Conservation (phyloP, 495 filamentous ascomycete species). For the Hyaloscypha hepaticicola region DNA sequence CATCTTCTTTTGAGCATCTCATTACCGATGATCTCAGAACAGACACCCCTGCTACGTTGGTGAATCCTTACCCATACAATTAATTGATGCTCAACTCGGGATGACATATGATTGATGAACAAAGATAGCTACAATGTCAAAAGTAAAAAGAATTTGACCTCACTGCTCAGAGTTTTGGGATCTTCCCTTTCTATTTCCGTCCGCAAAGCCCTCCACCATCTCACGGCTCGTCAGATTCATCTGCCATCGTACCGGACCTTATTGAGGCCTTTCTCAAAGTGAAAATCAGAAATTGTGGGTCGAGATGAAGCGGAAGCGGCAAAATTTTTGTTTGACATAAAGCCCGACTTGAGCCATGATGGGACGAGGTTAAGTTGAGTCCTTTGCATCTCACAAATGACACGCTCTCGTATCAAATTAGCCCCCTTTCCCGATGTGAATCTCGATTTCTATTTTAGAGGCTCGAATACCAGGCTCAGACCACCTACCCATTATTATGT, state of each 20-base stretch:
- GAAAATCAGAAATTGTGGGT: no score
- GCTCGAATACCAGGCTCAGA: neutral
- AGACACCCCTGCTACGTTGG: slow-evolving; percentile 38
- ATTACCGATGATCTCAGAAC: slow-evolving; percentile 34
- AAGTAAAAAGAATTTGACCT: no score
- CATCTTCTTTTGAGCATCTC: slow-evolving; percentile 44
- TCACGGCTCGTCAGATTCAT: no score
- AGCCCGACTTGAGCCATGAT: no score
- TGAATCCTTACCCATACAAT: slow-evolving; percentile 30
- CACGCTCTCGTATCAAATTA: neutral
- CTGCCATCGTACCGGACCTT: no score
- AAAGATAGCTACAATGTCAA: neutral
- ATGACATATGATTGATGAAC: slow-evolving; percentile 11
- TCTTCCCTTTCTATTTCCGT: no score
- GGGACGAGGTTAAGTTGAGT: no score
- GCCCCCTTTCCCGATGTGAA: slow-evolving; percentile 20
- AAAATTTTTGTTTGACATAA: no score
- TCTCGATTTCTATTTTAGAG: slow-evolving; percentile 24
- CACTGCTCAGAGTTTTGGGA: no score
- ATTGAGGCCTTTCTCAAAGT: no score
- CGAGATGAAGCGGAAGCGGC: no score
- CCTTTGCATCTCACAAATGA: neutral
- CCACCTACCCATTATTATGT: neutral
- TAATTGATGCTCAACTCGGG: neutral
- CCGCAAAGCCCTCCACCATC: no score